Base-by-base conservation (phyloP, 495 filamentous ascomycete species). In the Talaromyces proteolyticus region DNA sequence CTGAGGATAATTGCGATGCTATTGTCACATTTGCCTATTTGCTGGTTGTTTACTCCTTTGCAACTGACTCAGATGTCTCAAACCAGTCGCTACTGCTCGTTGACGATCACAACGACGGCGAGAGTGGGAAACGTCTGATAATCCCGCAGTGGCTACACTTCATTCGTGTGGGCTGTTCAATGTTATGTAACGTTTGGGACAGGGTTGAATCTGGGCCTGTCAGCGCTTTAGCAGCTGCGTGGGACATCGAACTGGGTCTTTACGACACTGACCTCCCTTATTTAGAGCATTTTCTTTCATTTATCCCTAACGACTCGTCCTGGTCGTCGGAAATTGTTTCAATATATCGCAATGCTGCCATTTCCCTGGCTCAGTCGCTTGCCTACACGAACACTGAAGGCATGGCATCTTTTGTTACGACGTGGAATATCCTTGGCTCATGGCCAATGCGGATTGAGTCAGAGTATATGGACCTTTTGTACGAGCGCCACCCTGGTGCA, bases 21-120 rank as follows among this genome's bases (percentile, higher is more conserved):
- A 47, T 69, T 5, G 43, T 72, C n/a, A 55, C 57, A 44, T 69
- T 68, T 29, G 53, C 61, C 2, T 66, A 63, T 42, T 18, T 69
- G 3, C 51, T 66, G 6, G 65, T 75, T 53, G 62, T 75, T 53
- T 60, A 54, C 44, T 19, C 41, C 18, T 42, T 50, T 18, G 36
- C 48, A 6, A 56, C 45, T 11, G 50, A 50, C 20, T n/a, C 45
- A 3, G 50, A 50, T 26, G 26, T 26, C 18, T 12, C 46, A n/a
- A 47, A 16, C 8, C 47, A 53, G 22, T 48, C 56, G 6, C 38
- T 59, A 7, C 38, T 56, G 7, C 44, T 59, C 7, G 34, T 59
- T 14, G 42, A 50, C 20, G 39, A 53, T 17, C 16, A 20, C 14
- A 8, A 11, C 3, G 24, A 47, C 3, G n/a, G 16, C 17, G 2